Conservation (phyloP, 1,284 basidiomycete genomes). For the Ganoderma leucocontextum region DNA sequence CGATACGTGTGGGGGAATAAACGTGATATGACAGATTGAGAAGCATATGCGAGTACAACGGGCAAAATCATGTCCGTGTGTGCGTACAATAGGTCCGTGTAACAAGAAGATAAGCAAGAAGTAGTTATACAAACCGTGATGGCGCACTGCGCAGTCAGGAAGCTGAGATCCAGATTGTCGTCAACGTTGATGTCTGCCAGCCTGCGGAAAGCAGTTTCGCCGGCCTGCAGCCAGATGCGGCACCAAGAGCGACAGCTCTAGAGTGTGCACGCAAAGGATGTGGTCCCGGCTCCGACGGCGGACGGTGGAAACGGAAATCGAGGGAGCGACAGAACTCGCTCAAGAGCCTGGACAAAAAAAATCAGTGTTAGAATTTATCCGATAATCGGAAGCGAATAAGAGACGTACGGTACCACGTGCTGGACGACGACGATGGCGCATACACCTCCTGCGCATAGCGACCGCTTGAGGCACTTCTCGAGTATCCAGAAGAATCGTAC, state of each 20-base stretch:
- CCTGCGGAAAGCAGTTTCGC: too few species aligned
- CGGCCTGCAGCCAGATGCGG: background rate
- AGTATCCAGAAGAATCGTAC: constrained; percentile 23
- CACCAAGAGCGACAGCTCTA: background rate
- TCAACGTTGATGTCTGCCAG: background rate
- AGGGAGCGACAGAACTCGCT: background rate
- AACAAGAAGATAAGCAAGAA: constrained; percentile 7
- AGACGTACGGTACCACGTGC: constrained; percentile 23
- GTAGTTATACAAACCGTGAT: constrained; percentile 3
- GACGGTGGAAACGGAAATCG: background rate
- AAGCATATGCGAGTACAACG: constrained; percentile 3
- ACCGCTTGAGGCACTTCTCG: constrained; percentile 5
- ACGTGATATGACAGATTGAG: background rate
- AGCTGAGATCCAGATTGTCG: background rate
- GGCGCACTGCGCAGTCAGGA: constrained; percentile 5
- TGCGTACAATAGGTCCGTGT: background rate
- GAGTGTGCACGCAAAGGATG: background rate
- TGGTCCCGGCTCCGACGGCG: background rate
- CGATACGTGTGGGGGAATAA: background rate
- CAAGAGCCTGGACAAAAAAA: background rate
- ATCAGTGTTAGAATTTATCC: background rate
- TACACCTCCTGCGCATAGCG: constrained; percentile 27
- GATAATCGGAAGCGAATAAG: background rate
- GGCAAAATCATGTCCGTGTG: background rate
- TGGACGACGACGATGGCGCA: constrained; percentile 15